Evolutionary conservation across 1,284 basidiomycete species (phyloP).

Genomic region (Leccinum proliferum): DNA sequence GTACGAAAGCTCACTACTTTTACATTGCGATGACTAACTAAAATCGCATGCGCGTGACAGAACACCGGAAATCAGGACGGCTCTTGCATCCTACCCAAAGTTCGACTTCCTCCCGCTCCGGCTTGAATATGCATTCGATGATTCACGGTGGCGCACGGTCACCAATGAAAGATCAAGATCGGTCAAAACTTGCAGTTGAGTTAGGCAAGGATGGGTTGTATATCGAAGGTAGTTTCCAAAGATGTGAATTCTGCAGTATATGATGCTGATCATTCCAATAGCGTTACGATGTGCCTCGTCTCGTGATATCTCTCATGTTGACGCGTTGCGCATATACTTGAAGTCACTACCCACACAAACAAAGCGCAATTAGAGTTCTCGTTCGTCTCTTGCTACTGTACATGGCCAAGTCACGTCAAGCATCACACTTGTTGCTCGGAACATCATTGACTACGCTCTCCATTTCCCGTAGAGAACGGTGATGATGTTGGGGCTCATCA

Average conservation of each 20-base stretch:
- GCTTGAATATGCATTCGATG: conserved; percentile 69
- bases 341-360: conserved; percentile 73
- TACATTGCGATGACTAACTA: conserved; percentile 10
- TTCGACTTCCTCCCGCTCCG: conserved; percentile 58
- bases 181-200: conserved; percentile 36
- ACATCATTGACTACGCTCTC: conserved; percentile 80
- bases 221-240: conserved; percentile 21
- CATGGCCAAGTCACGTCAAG: conserved; percentile 50
- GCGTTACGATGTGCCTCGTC: conserved; percentile 26
- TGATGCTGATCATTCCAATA: conserved; percentile 20
- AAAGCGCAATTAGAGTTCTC: conserved; percentile 55
- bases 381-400: conserved; percentile 67
- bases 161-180: conserved; percentile 28
- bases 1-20: conserved; percentile 36
- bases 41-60: conserved; percentile 37
- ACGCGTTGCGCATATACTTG: conserved; percentile 55
- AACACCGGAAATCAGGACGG: conserved; percentile 42
- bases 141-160: conserved; percentile 55
- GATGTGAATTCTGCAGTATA: background rate
- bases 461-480: conserved; percentile 36
- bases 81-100: conserved; percentile 42
- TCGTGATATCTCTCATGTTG: conserved; percentile 31
- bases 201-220: conserved; percentile 44
- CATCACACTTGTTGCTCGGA: conserved; percentile 78
- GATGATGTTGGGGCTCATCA: too few relatives aligned